Percentiles rank a stretch among this genome's conserved stretches.
These are phyloP conservation scores for Cutaneotrichosporon mucoides DNA, from an alignment of 1,284 basidiomycete genomes.

Conservation along the genomic window DNA sequence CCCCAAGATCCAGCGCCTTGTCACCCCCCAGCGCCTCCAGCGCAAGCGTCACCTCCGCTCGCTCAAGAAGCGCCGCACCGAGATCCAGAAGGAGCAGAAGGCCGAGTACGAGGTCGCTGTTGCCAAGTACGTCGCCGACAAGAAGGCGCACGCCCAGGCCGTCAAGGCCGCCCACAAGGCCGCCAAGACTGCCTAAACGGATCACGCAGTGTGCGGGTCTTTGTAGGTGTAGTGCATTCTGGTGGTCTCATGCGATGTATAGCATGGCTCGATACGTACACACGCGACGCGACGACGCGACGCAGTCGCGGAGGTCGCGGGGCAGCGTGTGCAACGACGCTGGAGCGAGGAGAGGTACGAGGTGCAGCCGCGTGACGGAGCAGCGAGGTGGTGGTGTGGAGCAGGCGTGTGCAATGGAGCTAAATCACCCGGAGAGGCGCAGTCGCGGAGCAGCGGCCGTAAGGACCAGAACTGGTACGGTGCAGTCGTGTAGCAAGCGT, in stretches of 20 bases:
- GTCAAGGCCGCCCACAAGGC: slow-evolving; percentile 46
- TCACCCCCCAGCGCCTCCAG: slow-evolving; percentile 92
- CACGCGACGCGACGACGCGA: no score
- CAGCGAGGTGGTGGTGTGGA: no score
- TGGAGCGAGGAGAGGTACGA: no score
- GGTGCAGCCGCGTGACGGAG: no score
- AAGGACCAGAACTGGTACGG: no score
- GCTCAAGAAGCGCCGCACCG: slow-evolving; percentile 82
- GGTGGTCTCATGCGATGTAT: slow-evolving; percentile 12
- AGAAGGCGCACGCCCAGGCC: slow-evolving; percentile 68
- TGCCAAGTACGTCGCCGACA: slow-evolving; percentile 87
- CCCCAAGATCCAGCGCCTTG: slow-evolving; percentile 68
- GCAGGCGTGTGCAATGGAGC: no score
- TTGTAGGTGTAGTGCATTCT: slow-evolving; percentile 9
- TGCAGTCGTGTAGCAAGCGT: no score
- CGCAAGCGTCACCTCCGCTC: slow-evolving; percentile 89
- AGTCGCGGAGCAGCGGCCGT: no score
- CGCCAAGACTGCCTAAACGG: slow-evolving; percentile 5
- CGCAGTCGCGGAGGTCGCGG: no score
- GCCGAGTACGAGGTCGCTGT: slow-evolving; percentile 84
- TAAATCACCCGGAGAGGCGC: no score
- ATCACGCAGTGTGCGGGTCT: slow-evolving; percentile 3
- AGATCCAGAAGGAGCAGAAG: slow-evolving; percentile 92
- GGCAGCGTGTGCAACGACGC: no score
- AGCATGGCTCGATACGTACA: slow-evolving; percentile 5